These are phyloP conservation scores for Chlamydomonas schloesseri DNA, from an alignment of 139 green algal species.

Conservation along the genomic window DNA sequence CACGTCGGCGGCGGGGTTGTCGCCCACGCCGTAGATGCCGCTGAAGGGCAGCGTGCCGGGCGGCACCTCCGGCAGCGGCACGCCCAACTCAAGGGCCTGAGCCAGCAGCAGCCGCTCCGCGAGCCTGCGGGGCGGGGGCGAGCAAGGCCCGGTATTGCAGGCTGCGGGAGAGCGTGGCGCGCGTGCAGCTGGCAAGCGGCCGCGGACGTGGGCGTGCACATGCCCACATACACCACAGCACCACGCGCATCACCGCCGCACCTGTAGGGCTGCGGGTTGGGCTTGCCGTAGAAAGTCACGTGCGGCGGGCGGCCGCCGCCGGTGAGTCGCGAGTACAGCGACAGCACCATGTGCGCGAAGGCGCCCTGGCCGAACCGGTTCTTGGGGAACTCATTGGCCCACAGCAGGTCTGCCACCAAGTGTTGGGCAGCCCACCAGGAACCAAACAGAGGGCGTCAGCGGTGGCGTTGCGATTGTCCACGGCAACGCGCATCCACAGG, in stretches of 20 bases:
- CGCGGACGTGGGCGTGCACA: too few species aligned
- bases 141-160: not conserved
- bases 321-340: constrained; percentile 64
- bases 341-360: constrained; percentile 71
- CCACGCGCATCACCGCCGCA: not conserved
- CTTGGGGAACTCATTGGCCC: constrained; percentile 73
- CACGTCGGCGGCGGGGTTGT: constrained; percentile 88
- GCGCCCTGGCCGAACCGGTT: constrained; percentile 78
- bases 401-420: constrained; percentile 64
- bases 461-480: too few species aligned
- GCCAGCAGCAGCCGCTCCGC: constrained; percentile 69
- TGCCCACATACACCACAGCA: too few species aligned
- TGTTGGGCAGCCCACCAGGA: too few species aligned
- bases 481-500: too few species aligned
- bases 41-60: constrained; percentile 49
- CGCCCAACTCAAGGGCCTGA: constrained; percentile 68
- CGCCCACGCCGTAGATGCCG: constrained; percentile 82
- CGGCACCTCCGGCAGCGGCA: constrained; percentile 21
- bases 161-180: not conserved
- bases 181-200: too few species aligned
- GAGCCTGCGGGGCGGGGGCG: constrained; percentile 36
- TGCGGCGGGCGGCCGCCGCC: constrained; percentile 17
- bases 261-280: constrained; percentile 48
- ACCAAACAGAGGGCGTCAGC: too few species aligned
- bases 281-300: constrained; percentile 41